Base-by-base conservation (phyloP, 2,329 filamentous ascomycete species). In the Trichophyton equinum region DNA sequence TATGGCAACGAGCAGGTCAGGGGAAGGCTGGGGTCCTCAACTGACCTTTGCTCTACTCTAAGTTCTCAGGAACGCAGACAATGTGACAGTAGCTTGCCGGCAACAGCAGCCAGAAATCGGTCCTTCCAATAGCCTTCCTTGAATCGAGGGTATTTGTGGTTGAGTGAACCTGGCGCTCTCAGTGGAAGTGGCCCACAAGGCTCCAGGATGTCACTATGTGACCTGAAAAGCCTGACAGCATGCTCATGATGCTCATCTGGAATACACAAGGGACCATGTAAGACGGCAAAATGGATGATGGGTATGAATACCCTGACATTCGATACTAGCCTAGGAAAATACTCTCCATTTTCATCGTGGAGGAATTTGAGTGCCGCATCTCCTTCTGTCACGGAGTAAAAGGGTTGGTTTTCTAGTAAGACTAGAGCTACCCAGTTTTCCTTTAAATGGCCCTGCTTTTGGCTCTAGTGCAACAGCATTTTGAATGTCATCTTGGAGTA, bases 211-310 rank as follows among this genome's bases (percentile, higher is more conserved):
- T 63, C 44, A 47, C 30, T 59, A 11, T 38, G 33, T 33, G 62
- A 60, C 33, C 30, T 58, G 18, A 66, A 65, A 18, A 62, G 44
- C 20, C 62, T 27, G 2, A 65, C 59, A 4, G 64, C 63, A 7
- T n/a, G 60, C 38, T 62, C 20, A 25, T 61, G 58, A 9, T 63
- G 55, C 30, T 65, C 57, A 58, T 64, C 61, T 4, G 57, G 59
- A 18, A 65, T 38, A 30, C 62, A 65, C 25, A 65, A 27, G 18
- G 64, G 13, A 64, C 53, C 64, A 65, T 65, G 47, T 65, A 65
- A 18, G 22, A 20, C 20, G 64, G 62, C 9, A 65, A 9, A 42
- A 42, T 42, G 38, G 13, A 42, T 13, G 38, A 42, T 18, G 18
- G 18, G 18, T 42, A 42, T 42, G 15, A 42, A 42, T 13, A 42